A percentile compares a stretch with the other conserved stretches of the same genome.
phyloP scores from a whole-genome alignment of 2,329 filamentous ascomycete species.

The Coniochaeta prunicola region DNA sequence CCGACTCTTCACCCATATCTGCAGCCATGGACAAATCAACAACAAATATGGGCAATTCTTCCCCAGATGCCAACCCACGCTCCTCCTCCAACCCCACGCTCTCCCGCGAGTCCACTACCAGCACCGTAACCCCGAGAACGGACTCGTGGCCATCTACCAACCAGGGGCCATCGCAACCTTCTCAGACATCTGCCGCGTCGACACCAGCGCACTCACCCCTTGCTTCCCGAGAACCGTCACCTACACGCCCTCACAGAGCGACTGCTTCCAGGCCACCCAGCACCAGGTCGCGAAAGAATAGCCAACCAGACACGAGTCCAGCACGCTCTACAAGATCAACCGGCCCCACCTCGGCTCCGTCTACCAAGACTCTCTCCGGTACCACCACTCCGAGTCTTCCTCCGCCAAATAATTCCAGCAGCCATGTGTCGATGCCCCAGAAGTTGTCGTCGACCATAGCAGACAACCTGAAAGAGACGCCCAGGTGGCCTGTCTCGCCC shows the following conservation, averaged over 20 bases:
- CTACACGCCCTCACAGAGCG: constrained; percentile 28
- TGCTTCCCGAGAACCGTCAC: constrained; percentile 38
- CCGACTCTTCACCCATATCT: constrained; percentile 7
- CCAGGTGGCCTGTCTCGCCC: constrained; percentile 72
- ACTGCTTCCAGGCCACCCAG: constrained; percentile 18
- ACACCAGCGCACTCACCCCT: constrained; percentile 22
- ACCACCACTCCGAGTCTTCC: constrained; percentile 58
- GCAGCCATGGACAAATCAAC: constrained; percentile 6
- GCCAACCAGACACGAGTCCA: constrained; percentile 56
- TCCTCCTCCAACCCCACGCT: constrained; percentile 10
- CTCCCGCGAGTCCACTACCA: constrained; percentile 17
- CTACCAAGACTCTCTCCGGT: constrained; percentile 62
- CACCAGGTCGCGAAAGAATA: constrained; percentile 58
- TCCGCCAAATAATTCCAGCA: constrained; percentile 49
- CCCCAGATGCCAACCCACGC: constrained; percentile 2
- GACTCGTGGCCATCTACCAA: constrained; percentile 11
- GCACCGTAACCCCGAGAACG: constrained; percentile 12
- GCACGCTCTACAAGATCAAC: constrained; percentile 42
- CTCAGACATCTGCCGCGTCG: constrained; percentile 17
- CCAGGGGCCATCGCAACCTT: constrained; percentile 9
- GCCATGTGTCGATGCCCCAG: constrained; percentile 56
- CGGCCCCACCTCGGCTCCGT: constrained; percentile 52
- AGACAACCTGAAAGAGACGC: constrained; percentile 46
- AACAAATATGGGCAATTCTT: not conserved
- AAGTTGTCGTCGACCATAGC: constrained; percentile 43